Evolutionary conservation across 192 early-diverging fungal genomes (phyloP).

Genomic region (Coemansia sp.): DNA sequence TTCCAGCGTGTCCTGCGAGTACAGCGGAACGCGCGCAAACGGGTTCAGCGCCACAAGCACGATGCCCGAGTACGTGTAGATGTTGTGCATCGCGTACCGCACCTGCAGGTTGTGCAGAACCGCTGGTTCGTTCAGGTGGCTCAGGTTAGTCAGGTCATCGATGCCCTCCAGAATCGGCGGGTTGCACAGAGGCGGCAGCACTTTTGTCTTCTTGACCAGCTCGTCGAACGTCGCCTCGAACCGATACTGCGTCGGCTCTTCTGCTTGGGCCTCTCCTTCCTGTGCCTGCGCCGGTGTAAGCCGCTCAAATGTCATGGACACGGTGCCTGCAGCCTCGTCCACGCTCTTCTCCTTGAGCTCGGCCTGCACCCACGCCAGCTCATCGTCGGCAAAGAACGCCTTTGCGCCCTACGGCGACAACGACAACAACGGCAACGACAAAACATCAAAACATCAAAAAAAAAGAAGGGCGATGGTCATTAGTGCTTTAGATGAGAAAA

Average conservation of each 20-base stretch:
- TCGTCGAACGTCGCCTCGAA: constrained; percentile 71
- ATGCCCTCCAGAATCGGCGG: constrained; percentile 84
- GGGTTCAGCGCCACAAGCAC: constrained; percentile 98
- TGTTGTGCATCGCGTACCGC: constrained; percentile 87
- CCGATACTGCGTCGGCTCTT: constrained; percentile 14
- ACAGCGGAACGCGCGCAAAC: constrained; percentile 80
- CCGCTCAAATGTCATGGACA: constrained; percentile 35
- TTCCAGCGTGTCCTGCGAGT: constrained; percentile 89
- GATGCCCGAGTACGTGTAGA: constrained; percentile 99
- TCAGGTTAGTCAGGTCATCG: constrained; percentile 92
- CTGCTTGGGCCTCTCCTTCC: background rate
- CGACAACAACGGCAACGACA: too few species aligned
- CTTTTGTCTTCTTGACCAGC: constrained; percentile 63
- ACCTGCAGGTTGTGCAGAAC: constrained; percentile 91
- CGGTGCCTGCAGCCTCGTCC: constrained; percentile 18
- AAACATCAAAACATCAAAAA: too few species aligned
- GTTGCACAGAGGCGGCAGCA: constrained; percentile 89
- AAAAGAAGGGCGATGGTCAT: background rate
- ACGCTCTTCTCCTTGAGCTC: constrained; percentile 36
- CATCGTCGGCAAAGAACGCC: constrained; percentile 42
- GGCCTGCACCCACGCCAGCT: constrained; percentile 40
- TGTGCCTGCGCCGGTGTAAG: background rate
- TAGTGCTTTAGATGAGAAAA: background rate
- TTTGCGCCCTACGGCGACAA: constrained; percentile 29
- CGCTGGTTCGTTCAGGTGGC: constrained; percentile 91